Evolutionary conservation across 169 alveolate species (phyloP).

Genomic region (Plasmodium coatneyi): DNA sequence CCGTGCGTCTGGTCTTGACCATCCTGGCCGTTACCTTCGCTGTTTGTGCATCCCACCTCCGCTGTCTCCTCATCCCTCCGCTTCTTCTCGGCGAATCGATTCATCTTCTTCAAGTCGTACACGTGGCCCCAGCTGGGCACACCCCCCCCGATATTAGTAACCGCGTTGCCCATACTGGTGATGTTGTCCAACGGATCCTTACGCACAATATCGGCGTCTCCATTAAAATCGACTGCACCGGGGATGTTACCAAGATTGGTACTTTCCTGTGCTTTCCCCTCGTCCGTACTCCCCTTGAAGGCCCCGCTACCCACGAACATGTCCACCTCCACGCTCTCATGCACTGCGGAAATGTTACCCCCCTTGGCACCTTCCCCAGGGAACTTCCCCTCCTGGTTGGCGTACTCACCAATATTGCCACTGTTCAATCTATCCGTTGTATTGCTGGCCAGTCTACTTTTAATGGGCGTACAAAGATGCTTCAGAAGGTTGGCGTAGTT

Average conservation of each 20-base stretch:
- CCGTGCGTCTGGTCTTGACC: neutral
- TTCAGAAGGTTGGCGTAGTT: slow-evolving; percentile 58
- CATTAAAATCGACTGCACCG: neutral
- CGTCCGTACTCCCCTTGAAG: neutral
- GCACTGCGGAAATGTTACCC: neutral
- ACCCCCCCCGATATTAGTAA: neutral
- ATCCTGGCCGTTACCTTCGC: neutral
- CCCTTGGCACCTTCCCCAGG: neutral
- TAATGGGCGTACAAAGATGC: slow-evolving; percentile 65
- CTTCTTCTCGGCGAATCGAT: neutral
- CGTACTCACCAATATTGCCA: neutral
- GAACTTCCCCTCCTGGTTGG: neutral
- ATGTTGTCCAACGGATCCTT: neutral
- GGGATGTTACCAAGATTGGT: neutral
- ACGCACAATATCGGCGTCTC: neutral
- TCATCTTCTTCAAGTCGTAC: slow-evolving; percentile 1
- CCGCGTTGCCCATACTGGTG: neutral
- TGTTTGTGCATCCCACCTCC: neutral
- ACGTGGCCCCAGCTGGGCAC: neutral
- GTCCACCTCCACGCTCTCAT: neutral
- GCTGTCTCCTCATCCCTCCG: neutral
- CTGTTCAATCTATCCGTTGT: neutral
- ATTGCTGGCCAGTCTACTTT: neutral
- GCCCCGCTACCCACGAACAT: neutral
- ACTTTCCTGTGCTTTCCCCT: neutral